Base-by-base conservation (phyloP, 768 basidiomycete genomes). In the Coprinopsis cinerea region DNA sequence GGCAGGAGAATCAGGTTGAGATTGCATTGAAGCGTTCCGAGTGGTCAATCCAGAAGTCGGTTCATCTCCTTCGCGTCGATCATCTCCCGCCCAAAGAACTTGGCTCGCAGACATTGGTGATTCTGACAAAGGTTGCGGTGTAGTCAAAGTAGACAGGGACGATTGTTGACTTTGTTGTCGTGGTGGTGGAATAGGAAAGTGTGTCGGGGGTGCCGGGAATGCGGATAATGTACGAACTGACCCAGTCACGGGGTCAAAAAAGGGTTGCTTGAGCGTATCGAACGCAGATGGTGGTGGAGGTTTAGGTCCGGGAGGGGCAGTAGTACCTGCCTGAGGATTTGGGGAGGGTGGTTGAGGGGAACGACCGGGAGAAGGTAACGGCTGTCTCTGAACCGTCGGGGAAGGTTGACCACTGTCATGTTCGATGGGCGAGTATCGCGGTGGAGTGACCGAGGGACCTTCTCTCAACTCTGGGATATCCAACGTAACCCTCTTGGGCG, bases 141-240 rank as follows among this genome's bases (percentile, higher is more conserved):
- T 15, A n/a, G 50, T 45, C 2, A 35, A 14, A 28, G 34, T 45
- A n/a, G 32, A 36, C 2, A 35, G 24, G 15, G 40, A 40, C 9
- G 51, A 52, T n/a, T n/a, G n/a, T 42, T 59, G 57, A 18, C 57
- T 59, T 40, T 57, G 55, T 39, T 56, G 53, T 44, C 64, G 62
- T 17, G 61, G 65, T 24, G 78, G 75, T 28, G 82, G 86, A 13
- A 83, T 64, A 11, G 86, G 86, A 51, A 83, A 78, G 61, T 88
- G 85, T 0, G 78, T 79, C 0, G 87, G 87, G 14, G 87, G 87
- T 0, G 75, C 64, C 20, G 87, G 87, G 62, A 89, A 89, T 0
- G 81, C 82, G 26, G 82, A 85, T 20, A 89, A 68, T 1, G 85
- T 83, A 17, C 82, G 74, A n/a, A 85, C 73, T 23, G 82, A 82